Percentiles rank a stretch among this genome's conserved stretches.
Evolutionary conservation across 805 yeast genomes (phyloP).

Genomic region (Pachysolen tannophilus): DNA sequence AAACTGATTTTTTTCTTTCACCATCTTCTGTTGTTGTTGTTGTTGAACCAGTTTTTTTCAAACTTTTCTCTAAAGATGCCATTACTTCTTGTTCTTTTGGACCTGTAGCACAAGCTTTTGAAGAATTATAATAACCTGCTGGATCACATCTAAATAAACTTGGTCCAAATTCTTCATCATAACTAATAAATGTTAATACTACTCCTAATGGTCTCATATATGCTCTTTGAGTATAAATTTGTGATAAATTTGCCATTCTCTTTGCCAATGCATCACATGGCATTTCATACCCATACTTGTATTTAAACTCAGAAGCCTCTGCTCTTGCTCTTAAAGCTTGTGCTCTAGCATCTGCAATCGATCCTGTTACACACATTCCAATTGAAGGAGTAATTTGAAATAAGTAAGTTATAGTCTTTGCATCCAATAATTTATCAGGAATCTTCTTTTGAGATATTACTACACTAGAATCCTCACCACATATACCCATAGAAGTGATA

Average conservation of each 20-base stretch:
- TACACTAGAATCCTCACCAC: constrained; percentile 82
- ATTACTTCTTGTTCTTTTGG: constrained; percentile 96
- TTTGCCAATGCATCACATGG: constrained; percentile 90
- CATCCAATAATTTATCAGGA: constrained; percentile 88
- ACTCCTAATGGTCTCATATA: constrained; percentile 98
- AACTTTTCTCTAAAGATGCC: constrained; percentile 82
- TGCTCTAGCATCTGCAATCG: constrained; percentile 92
- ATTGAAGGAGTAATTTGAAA: constrained; percentile 74
- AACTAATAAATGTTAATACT: constrained; percentile 78
- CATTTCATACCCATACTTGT: constrained; percentile 94
- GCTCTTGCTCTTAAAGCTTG: constrained; percentile 84
- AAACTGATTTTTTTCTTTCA: constrained; percentile 36
- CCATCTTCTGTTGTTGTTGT: too few relatives aligned
- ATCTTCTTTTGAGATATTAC: constrained; percentile 92
- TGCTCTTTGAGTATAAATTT: constrained; percentile 94
- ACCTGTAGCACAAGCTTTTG: constrained; percentile 89
- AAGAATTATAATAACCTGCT: constrained; percentile 90
- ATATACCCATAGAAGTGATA: constrained; percentile 80
- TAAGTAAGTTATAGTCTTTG: constrained; percentile 77
- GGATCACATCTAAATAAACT: constrained; percentile 91
- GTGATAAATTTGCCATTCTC: constrained; percentile 92
- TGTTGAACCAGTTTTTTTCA: constrained; percentile 46
- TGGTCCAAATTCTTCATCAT: constrained; percentile 89
- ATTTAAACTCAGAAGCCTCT: constrained; percentile 94
- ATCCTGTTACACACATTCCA: constrained; percentile 91